Conservation (phyloP, 257 asterid species). For the Solanum chmielewskii region DNA sequence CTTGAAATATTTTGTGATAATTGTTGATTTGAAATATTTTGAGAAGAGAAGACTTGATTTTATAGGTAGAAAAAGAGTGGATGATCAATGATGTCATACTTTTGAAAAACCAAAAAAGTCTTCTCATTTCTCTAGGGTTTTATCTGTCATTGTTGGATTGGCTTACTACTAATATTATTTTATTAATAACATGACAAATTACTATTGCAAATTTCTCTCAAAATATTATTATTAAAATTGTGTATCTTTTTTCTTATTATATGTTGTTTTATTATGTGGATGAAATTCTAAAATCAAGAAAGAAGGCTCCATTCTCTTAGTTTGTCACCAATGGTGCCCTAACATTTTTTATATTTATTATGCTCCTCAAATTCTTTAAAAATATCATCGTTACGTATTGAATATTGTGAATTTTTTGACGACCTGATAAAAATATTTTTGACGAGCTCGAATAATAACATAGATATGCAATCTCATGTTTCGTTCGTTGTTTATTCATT, state of each 20-base stretch:
- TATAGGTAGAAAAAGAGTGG: conserved; percentile 48
- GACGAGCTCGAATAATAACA: neutral
- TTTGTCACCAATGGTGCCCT: conserved; percentile 16
- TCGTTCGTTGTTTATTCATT: neutral
- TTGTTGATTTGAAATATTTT: conserved; percentile 15
- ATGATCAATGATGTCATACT: conserved; percentile 44
- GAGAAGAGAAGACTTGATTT: conserved; percentile 51
- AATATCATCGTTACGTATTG: neutral
- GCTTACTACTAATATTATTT: conserved; percentile 20
- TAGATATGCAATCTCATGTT: neutral
- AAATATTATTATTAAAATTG: conserved; percentile 14
- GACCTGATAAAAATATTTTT: neutral
- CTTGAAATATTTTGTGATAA: conserved; percentile 3
- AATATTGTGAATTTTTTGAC: neutral
- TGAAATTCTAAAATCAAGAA: conserved; percentile 21
- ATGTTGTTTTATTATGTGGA: conserved; percentile 27
- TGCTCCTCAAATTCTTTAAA: neutral
- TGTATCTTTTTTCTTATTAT: conserved; percentile 22
- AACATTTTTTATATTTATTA: neutral
- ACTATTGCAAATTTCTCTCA: conserved; percentile 21
- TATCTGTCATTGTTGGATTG: conserved; percentile 51
- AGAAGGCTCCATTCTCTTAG: conserved; percentile 30
- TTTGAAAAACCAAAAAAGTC: conserved; percentile 35
- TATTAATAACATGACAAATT: conserved; percentile 19
- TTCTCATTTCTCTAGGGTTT: conserved; percentile 46